These are phyloP conservation scores for Malus hybrid DNA, from an alignment of 331 rosid genomes.

Conservation along the genomic window DNA sequence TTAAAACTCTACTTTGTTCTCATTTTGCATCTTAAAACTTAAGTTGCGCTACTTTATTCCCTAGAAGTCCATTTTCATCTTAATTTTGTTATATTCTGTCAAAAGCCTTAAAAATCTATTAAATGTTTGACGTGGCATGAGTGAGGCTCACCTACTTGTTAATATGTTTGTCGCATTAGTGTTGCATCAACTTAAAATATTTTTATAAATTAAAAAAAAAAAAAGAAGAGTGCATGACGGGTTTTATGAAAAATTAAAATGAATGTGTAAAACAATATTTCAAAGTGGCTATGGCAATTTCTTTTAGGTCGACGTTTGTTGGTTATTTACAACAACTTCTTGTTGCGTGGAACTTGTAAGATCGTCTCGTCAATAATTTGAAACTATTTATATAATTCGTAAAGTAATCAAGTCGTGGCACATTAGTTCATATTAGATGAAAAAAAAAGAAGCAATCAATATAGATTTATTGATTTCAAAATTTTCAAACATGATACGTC, in stretches of 20 bases:
- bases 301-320: not conserved
- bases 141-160: not conserved
- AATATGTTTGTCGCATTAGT: not conserved
- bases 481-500: too few species aligned
- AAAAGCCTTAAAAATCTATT: too few species aligned
- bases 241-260: too few species aligned
- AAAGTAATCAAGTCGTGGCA: not conserved
- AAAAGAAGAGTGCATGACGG: too few species aligned
- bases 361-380: rapidly evolving
- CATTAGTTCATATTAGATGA: too few species aligned
- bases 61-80: not conserved
- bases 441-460: too few species aligned
- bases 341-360: not conserved
- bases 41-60: not conserved
- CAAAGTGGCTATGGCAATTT: not conserved
- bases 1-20: too few species aligned
- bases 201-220: too few species aligned
- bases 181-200: not conserved
- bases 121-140: too few species aligned
- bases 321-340: not conserved
- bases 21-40: too few species aligned
- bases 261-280: not conserved
- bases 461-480: too few species aligned
- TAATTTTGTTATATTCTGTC: not conserved
- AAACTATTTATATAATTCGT: not conserved